Conservation (phyloP, 768 basidiomycete species). For the Boletellus ananas region DNA sequence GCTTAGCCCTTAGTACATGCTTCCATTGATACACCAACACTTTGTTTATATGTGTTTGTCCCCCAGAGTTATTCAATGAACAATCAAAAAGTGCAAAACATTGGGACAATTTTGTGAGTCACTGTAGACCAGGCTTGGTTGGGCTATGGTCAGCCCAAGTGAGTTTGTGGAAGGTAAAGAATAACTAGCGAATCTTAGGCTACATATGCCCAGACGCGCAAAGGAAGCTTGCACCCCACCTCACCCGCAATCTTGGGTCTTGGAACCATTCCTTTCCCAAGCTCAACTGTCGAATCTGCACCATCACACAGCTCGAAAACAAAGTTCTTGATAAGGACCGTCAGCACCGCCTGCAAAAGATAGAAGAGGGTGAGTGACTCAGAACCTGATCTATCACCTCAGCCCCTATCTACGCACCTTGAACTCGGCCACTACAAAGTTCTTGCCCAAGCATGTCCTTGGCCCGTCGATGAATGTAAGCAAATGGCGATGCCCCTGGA, state of each 20-base stretch:
- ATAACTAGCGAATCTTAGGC: not conserved
- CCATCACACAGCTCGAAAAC: slow-evolving; percentile 36
- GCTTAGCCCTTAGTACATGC: too few relatives aligned
- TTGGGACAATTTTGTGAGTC: too few relatives aligned
- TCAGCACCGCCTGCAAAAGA: slow-evolving; percentile 37
- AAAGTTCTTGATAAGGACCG: slow-evolving; percentile 41
- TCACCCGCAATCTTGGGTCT: slow-evolving; percentile 14
- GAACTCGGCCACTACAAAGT: slow-evolving; percentile 41
- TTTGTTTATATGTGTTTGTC: too few relatives aligned
- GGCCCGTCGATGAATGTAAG: slow-evolving; percentile 51
- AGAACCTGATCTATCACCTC: too few relatives aligned
- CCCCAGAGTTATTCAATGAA: too few relatives aligned
- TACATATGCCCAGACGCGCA: slow-evolving; percentile 14
- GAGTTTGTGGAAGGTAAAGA: too few relatives aligned
- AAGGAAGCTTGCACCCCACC: slow-evolving; percentile 21
- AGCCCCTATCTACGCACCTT: slow-evolving; percentile 20
- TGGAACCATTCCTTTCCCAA: not conserved
- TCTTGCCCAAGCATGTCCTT: slow-evolving; percentile 44
- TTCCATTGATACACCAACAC: too few relatives aligned
- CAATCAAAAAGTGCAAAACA: too few relatives aligned
- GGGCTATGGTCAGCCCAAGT: too few relatives aligned
- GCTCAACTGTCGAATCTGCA: slow-evolving; percentile 14
- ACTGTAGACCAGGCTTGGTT: too few relatives aligned
- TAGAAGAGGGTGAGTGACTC: too few relatives aligned
- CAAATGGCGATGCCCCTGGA: slow-evolving; percentile 47